Evolutionary conservation across 1,139 yeast genomes (phyloP), one percentile per base, ranked within the genome.

Genomic region (Kazachstania sp.): DNA sequence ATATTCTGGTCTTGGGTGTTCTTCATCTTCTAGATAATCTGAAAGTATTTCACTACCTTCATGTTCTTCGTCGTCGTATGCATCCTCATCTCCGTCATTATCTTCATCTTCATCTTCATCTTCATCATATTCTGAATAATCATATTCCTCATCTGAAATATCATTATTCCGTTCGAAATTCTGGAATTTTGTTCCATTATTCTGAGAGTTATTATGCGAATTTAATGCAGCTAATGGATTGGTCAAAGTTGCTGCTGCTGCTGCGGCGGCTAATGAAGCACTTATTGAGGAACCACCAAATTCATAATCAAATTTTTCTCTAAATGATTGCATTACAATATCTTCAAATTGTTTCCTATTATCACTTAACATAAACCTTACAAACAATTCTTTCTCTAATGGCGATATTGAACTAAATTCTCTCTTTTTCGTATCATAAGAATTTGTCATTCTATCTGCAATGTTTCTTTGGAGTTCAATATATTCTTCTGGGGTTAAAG

Each of bases 321-420:
- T 54, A 36, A 58, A 60, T 7, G 62, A 54, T 39, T 56, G 55
- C 50, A 59, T 49, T 8, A 60, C 53, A 37, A 59, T 45, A 30
- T 57, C 57, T 8, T 60, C 56, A 45, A 60, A 60, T n/a, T 50
- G 48, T 40, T 57, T 53, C 35, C 58, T 53, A 43, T 58, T 58
- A 23, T 57, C 61, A 35, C 65, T 63, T 44, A 54, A 54, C 57
- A 62, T 59, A 39, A 62, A 61, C 42, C 65, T 54, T 11, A 60
- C 54, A 39, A 60, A 60, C 29, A 61, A 45, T 41, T 58, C 63
- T 37, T 57, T 54, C 37, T 60, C 64, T 26, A 60, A 43, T 11
- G 60, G 63, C 1, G 60, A 55, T 9, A 59, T 52, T 13, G 54
- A 56, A 39, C 49, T 53, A 39, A 59, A 59, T 47, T 54, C 57